phyloP scores from a whole-genome alignment of 495 filamentous ascomycete genomes.

The Hapsidospora chrysogenum region DNA sequence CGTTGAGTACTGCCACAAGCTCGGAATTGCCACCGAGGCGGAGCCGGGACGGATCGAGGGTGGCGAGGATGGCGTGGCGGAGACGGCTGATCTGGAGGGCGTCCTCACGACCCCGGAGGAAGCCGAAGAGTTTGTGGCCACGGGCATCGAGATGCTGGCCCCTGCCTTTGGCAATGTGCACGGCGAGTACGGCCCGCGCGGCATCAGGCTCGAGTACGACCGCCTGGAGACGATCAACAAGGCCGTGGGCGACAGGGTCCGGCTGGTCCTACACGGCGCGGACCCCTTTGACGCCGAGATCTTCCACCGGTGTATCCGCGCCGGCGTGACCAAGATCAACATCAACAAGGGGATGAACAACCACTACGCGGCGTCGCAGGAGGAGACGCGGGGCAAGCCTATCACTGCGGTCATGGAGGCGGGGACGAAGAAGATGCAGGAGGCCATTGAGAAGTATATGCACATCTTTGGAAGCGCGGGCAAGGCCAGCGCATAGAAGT shows the following conservation, averaged over 20 bases:
- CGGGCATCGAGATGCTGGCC: slow-evolving; percentile 70
- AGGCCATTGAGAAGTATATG: slow-evolving; percentile 58
- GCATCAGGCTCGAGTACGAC: slow-evolving; percentile 59
- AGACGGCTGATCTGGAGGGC: slow-evolving; percentile 58
- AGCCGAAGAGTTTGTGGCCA: slow-evolving; percentile 57
- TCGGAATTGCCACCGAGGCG: slow-evolving; percentile 64
- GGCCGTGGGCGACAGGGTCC: slow-evolving; percentile 39
- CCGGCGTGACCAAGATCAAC: slow-evolving; percentile 63
- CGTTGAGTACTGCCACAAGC: slow-evolving; percentile 50
- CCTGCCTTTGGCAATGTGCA: slow-evolving; percentile 81
- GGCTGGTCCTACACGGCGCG: slow-evolving; percentile 62
- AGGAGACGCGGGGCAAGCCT: slow-evolving; percentile 50
- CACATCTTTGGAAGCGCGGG: slow-evolving; percentile 51
- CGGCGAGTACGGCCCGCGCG: slow-evolving; percentile 61
- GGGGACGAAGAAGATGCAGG: slow-evolving; percentile 56
- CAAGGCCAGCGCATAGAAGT: slow-evolving; percentile 23
- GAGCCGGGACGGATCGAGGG: slow-evolving; percentile 74
- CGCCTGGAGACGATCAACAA: slow-evolving; percentile 45
- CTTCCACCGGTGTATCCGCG: slow-evolving; percentile 48
- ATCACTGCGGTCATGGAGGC: slow-evolving; percentile 58
- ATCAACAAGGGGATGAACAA: slow-evolving; percentile 72
- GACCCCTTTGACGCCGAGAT: slow-evolving; percentile 58
- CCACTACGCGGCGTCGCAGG: slow-evolving; percentile 45
- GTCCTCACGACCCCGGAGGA: slow-evolving; percentile 65
- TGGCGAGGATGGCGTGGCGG: slow-evolving; percentile 67